phyloP scores from a whole-genome alignment of 768 basidiomycete genomes.

The Lactarius vividus region DNA sequence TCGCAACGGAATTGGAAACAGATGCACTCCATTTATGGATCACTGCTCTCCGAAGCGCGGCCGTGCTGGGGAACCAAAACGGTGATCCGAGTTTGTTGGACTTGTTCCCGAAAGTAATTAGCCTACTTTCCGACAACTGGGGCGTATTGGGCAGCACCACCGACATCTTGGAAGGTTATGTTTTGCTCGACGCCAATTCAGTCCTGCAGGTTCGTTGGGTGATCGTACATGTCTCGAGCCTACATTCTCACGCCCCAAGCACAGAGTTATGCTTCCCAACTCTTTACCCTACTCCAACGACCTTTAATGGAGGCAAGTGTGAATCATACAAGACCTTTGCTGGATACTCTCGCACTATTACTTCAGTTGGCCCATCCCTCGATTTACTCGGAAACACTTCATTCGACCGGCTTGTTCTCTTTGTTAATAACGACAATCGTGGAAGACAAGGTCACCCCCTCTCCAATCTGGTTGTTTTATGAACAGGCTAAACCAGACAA shows the following conservation, averaged over 20 bases:
- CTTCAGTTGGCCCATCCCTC: conserved; percentile 60
- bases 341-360: conserved; percentile 57
- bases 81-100: conserved; percentile 54
- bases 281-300: conserved; percentile 56
- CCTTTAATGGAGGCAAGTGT: conserved; percentile 49
- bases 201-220: conserved; percentile 57
- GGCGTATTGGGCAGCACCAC: conserved; percentile 71
- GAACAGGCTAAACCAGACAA: conserved; percentile 11
- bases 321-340: conserved; percentile 61
- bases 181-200: conserved; percentile 61
- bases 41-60: conserved; percentile 62
- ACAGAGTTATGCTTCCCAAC: conserved; percentile 52
- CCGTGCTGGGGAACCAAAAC: conserved; percentile 46
- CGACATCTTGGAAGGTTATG: conserved; percentile 70
- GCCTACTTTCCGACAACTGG: conserved; percentile 62
- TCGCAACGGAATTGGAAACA: conserved; percentile 66
- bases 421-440: conserved; percentile 56
- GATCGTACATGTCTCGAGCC: background rate
- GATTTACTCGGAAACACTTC: conserved; percentile 72
- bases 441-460: conserved; percentile 57
- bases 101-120: conserved; percentile 61
- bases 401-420: conserved; percentile 70
- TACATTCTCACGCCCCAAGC: background rate
- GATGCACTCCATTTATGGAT: conserved; percentile 79
- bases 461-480: conserved; percentile 9